Evolutionary conservation across 2,329 filamentous ascomycete genomes (phyloP).

Genomic region (Claviceps humidiphila): DNA sequence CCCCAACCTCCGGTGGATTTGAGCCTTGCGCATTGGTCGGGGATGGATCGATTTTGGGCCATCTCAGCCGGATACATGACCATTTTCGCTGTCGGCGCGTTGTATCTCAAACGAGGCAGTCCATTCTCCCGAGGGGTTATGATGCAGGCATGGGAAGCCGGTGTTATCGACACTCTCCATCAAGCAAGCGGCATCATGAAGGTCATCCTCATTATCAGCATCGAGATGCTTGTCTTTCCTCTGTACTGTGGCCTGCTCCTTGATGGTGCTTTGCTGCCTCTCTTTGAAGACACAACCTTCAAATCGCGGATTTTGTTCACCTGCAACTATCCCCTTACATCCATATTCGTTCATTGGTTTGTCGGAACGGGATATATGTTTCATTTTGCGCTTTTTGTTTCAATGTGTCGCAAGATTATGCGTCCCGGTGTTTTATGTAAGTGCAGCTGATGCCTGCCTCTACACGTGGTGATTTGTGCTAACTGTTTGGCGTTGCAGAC

Average conservation of each 20-base stretch:
- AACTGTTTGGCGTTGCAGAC: slow-evolving; percentile 33
- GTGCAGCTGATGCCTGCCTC: slow-evolving; percentile 18
- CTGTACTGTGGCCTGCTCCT: slow-evolving; percentile 89
- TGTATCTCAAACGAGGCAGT: slow-evolving; percentile 65
- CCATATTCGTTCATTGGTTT: slow-evolving; percentile 97
- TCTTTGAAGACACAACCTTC: slow-evolving; percentile 73
- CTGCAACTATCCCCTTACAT: slow-evolving; percentile 67
- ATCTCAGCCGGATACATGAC: slow-evolving; percentile 72
- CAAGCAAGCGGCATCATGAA: slow-evolving; percentile 97
- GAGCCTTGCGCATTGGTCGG: slow-evolving; percentile 53
- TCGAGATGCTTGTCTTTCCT: slow-evolving; percentile 96
- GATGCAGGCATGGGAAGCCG: slow-evolving; percentile 56
- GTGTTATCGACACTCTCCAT: slow-evolving; percentile 68
- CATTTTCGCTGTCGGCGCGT: slow-evolving; percentile 57
- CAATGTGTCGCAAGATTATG: slow-evolving; percentile 98
- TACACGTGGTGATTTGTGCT: not conserved
- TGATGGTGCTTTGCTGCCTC: slow-evolving; percentile 73
- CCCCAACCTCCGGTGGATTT: slow-evolving; percentile 32
- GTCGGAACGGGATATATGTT: slow-evolving; percentile 99
- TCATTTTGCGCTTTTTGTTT: slow-evolving; percentile 95
- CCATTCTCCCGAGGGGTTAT: slow-evolving; percentile 48
- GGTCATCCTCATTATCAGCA: slow-evolving; percentile 94
- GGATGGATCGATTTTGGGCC: slow-evolving; percentile 52
- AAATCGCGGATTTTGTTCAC: slow-evolving; percentile 69
- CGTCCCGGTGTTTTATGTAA: slow-evolving; percentile 82